These are phyloP conservation scores for Paraurostyla sp. DNA, from an alignment of 73 alveolate species.

Conservation along the genomic window DNA sequence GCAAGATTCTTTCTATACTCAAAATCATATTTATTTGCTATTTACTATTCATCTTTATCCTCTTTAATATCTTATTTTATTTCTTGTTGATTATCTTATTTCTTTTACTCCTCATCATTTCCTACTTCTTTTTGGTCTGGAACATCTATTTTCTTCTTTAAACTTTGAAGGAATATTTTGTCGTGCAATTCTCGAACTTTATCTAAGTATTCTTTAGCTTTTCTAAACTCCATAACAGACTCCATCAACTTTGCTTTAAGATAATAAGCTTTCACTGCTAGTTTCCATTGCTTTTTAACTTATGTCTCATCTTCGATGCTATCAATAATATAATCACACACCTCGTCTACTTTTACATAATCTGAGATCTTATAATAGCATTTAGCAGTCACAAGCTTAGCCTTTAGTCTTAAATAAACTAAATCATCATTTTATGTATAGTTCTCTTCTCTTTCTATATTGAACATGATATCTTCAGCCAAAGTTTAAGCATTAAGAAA, in stretches of 20 bases:
- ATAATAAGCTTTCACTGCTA: conserved; percentile 11
- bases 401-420: not conserved
- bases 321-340: not conserved
- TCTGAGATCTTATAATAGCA: not conserved
- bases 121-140: too few species aligned
- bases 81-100: not conserved
- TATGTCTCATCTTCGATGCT: not conserved
- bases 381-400: not conserved
- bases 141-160: too few species aligned
- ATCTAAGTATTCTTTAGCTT: not conserved
- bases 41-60: not conserved
- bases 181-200: too few species aligned
- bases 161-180: too few species aligned
- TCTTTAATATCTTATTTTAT: not conserved
- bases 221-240: not conserved
- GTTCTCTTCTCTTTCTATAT: not conserved
- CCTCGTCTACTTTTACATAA: conserved; percentile 11
- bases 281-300: not conserved
- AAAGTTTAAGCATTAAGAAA: too few species aligned
- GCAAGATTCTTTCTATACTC: not conserved
- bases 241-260: not conserved
- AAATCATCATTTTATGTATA: not conserved
- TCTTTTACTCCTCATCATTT: not conserved
- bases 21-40: not conserved
- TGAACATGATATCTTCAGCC: too few species aligned